Evolutionary conservation across 2,329 filamentous ascomycete genomes (phyloP).

Genomic region (Pestalotiopsis sp.): DNA sequence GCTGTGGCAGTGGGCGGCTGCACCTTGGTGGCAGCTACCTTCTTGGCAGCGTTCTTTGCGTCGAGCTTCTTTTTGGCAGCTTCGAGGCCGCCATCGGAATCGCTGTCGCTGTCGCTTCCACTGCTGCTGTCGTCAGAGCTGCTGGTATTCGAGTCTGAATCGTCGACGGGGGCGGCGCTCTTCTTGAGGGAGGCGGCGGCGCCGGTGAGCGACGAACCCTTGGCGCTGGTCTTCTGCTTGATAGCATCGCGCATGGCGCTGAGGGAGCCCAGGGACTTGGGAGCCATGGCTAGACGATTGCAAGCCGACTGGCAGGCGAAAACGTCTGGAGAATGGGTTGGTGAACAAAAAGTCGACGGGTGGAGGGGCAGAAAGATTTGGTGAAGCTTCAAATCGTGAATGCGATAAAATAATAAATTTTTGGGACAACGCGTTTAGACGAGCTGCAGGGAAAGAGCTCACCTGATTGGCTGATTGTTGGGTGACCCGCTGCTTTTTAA

Average conservation of each 20-base stretch:
- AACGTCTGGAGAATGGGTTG: not conserved
- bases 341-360: not conserved
- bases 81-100: slow-evolving; percentile 30
- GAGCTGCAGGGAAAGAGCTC: not conserved
- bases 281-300: slow-evolving; percentile 9
- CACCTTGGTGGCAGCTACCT: slow-evolving; percentile 25
- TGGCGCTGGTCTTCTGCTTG: slow-evolving; percentile 23
- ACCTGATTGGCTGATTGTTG: not conserved
- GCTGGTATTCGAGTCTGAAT: slow-evolving; percentile 14
- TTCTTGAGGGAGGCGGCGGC: slow-evolving; percentile 17
- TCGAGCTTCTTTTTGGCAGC: slow-evolving; percentile 33
- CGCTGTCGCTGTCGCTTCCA: slow-evolving; percentile 35
- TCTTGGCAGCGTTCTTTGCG: slow-evolving; percentile 31
- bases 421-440: slow-evolving; percentile 9
- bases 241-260: slow-evolving; percentile 24
- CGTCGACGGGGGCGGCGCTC: slow-evolving; percentile 20
- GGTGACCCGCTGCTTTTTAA: not conserved
- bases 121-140: slow-evolving; percentile 30
- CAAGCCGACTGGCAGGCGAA: not conserved
- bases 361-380: not conserved
- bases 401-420: slow-evolving; percentile 11
- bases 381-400: not conserved
- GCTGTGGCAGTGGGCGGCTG: slow-evolving; percentile 22
- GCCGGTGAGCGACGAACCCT: slow-evolving; percentile 19
- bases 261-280: slow-evolving; percentile 17